phyloP scores from a whole-genome alignment of 2,329 filamentous ascomycete genomes.

The Westerdykella ornata region DNA sequence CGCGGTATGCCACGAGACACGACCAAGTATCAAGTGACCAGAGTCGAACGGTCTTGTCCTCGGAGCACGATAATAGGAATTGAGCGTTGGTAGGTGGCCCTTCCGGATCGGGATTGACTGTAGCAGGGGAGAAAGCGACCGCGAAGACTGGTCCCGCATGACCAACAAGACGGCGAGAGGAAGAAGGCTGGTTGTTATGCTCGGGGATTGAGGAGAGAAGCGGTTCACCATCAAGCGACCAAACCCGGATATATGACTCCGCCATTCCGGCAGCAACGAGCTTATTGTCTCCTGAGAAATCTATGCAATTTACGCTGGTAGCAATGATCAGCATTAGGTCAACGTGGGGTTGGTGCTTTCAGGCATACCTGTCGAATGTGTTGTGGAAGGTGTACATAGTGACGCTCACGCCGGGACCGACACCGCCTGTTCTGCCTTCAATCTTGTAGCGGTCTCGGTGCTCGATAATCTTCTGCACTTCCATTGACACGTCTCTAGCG shows the following conservation, averaged over 20 bases:
- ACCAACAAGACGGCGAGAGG: constrained; percentile 71
- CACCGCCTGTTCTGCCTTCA: constrained; percentile 72
- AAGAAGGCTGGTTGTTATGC: constrained; percentile 55
- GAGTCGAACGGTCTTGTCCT: constrained; percentile 79
- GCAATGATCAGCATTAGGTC: constrained; percentile 3
- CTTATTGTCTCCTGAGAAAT: constrained; percentile 86
- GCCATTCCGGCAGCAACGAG: constrained; percentile 83
- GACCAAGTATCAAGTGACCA: constrained; percentile 91
- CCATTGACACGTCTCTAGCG: constrained; percentile 84
- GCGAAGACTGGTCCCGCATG: constrained; percentile 86
- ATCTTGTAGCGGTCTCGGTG: constrained; percentile 88
- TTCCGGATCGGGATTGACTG: constrained; percentile 42
- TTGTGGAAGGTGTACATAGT: constrained; percentile 99
- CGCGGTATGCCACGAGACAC: constrained; percentile 91
- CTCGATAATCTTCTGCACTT: constrained; percentile 89
- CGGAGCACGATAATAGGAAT: constrained; percentile 78
- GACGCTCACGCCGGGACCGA: constrained; percentile 75
- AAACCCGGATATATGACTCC: constrained; percentile 93
- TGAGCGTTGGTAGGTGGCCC: constrained; percentile 57
- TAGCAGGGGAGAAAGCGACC: constrained; percentile 77
- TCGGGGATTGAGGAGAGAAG: constrained; percentile 59
- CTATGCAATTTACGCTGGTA: constrained; percentile 76
- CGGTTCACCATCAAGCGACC: constrained; percentile 79
- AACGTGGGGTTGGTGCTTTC: background rate
- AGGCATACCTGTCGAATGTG: constrained; percentile 73